phyloP scores from a whole-genome alignment of 257 asterid species.

The Solanum bukasovii region DNA sequence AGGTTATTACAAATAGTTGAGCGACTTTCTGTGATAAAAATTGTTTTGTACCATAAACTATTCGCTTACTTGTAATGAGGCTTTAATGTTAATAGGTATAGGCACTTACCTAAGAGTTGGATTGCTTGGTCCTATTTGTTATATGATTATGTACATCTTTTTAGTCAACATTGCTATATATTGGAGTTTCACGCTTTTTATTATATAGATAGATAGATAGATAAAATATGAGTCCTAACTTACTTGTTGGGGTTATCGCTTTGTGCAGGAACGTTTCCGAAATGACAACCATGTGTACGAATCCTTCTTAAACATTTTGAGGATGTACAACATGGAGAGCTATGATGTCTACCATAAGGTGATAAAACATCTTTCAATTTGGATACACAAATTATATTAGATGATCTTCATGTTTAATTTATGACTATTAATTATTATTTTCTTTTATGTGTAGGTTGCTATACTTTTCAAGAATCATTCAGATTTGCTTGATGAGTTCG shows the following conservation, averaged over 20 bases:
- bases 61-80: too few species aligned
- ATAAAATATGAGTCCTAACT: neutral
- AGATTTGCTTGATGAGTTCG: conserved; percentile 86
- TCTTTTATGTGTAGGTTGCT: conserved; percentile 51
- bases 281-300: conserved; percentile 72
- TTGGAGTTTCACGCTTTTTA: neutral
- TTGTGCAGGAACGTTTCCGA: conserved; percentile 71
- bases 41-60: too few species aligned
- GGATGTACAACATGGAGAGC: conserved; percentile 78
- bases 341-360: conserved; percentile 86
- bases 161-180: too few species aligned
- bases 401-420: neutral
- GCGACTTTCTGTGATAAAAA: too few species aligned
- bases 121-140: too few species aligned
- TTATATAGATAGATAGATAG: too few species aligned
- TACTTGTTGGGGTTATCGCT: neutral
- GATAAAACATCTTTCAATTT: neutral
- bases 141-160: too few species aligned
- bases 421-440: too few species aligned
- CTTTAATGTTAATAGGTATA: too few species aligned
- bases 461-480: conserved; percentile 64
- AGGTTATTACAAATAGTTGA: too few species aligned
- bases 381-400: neutral
- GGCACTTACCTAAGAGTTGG: too few species aligned
- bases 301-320: conserved; percentile 87